Conservation (phyloP, 2,329 filamentous ascomycete species). For the Alternaria solani region DNA sequence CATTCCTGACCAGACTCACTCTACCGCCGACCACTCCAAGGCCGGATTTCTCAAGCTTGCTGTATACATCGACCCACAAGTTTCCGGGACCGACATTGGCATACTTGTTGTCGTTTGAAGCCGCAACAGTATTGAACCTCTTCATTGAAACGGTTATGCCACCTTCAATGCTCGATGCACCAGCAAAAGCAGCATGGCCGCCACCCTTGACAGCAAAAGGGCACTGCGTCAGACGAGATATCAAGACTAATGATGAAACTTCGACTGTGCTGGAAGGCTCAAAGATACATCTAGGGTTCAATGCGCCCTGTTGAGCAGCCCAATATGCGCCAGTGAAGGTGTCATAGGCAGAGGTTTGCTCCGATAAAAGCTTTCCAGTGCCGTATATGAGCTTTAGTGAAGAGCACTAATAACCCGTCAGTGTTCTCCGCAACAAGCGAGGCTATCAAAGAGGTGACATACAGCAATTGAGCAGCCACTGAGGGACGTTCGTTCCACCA, state of each 20-base stretch:
- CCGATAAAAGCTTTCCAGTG: constrained; percentile 21
- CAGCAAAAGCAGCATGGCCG: constrained; percentile 53
- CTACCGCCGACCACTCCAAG: constrained; percentile 46
- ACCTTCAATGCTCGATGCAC: constrained; percentile 53
- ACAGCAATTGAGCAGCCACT: constrained; percentile 32
- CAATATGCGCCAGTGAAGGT: constrained; percentile 36
- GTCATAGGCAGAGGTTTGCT: constrained; percentile 26
- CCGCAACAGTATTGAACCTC: constrained; percentile 37
- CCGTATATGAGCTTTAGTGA: constrained; percentile 35
- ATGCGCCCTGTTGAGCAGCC: constrained; percentile 36
- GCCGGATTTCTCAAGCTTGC: constrained; percentile 30
- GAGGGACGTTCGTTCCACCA: constrained; percentile 7
- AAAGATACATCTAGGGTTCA: constrained; percentile 41
- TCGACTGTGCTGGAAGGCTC: constrained; percentile 29
- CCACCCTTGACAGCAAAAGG: constrained; percentile 57
- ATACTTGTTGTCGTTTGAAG: constrained; percentile 33
- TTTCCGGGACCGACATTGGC: constrained; percentile 45
- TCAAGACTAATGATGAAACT: constrained; percentile 29
- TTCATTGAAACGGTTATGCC: constrained; percentile 56
- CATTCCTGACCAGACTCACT: constrained; percentile 36
- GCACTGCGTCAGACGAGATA: constrained; percentile 37
- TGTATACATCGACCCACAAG: constrained; percentile 48
- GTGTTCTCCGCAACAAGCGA: constrained; percentile 1
- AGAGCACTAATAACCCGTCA: constrained; percentile 28
- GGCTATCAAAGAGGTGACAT: constrained; percentile 16